Evolutionary conservation across 306 rosid species (phyloP), one percentile per base, ranked within the genome.

Genomic region (Inga leiocalycina): DNA sequence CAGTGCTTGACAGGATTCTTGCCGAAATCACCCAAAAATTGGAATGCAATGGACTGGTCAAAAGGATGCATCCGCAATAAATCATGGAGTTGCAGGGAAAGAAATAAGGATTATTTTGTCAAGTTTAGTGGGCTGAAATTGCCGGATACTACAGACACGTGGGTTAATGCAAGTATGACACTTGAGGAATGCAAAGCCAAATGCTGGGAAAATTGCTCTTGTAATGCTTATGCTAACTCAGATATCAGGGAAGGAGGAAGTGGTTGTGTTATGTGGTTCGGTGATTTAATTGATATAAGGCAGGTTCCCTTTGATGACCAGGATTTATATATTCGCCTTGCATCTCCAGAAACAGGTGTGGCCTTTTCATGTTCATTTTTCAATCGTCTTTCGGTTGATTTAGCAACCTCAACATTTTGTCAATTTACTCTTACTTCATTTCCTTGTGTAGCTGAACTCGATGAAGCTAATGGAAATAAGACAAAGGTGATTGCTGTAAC

Each of bases 241-340:
- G 81, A 76, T 72, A 4, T 84, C 5, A 66, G 66, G 22, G 82
- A 32, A 41, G 79, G 17, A 65, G 81, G 80, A 14, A 82, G 64
- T 39, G 82, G 86, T 9, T 88, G 89, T 76, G 44, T 74, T 30
- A 73, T 86, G 66, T 86, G 89, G 86, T 88, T 75, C 10, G 81
- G 79, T 8, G 86, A 83, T 43, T 86, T 92, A 2, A 62, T 69
- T 16, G 89, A 90, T 61, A 3, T 66, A 10, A 82, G 71, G 56
- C 51, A 56, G 10, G 0, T 71, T 44, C 8, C 48, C 0, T 41
- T 2, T 19, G 46, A 34, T 30, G 91, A 83, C 11, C 85, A 76
- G 30, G 84, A 71, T 45, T 7, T 79, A 5, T 84, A 79, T 39
- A 81, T 89, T 64, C 76, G 89, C 16, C 10, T 77, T 83, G 69